A percentile compares a stretch with the other conserved stretches of the same genome.
Evolutionary conservation across 2,329 filamentous ascomycete species (phyloP).

Genomic region (Scorias spongiosa): DNA sequence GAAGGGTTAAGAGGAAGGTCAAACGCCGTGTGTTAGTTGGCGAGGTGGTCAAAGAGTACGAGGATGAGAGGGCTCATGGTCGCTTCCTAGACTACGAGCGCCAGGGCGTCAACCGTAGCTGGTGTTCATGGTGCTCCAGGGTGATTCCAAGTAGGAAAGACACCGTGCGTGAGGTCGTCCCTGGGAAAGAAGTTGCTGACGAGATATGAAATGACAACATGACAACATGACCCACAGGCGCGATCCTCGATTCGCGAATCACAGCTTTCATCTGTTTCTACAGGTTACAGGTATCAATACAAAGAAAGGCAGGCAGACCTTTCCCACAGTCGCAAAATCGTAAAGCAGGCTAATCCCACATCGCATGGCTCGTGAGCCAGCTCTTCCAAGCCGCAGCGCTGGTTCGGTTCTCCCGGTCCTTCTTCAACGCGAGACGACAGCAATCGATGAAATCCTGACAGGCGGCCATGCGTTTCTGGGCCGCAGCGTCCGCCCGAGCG

Average conservation of each 20-base stretch:
- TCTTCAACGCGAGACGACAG: constrained; percentile 24
- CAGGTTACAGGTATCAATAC: too few relatives aligned
- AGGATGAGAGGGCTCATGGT: constrained; percentile 55
- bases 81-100: constrained; percentile 57
- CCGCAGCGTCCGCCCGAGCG: constrained; percentile 22
- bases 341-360: background rate
- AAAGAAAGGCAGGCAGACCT: too few relatives aligned
- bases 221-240: too few relatives aligned
- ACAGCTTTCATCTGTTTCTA: too few relatives aligned
- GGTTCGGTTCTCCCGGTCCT: constrained; percentile 16
- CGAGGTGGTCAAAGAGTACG: constrained; percentile 71
- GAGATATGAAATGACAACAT: too few relatives aligned
- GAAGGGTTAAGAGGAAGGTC: constrained; percentile 74
- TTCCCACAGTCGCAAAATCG: background rate
- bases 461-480: constrained; percentile 16
- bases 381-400: constrained; percentile 17
- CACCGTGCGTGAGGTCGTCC: too few relatives aligned
- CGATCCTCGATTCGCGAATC: too few relatives aligned
- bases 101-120: constrained; percentile 53
- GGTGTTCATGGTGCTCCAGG: constrained; percentile 84
- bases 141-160: constrained; percentile 34
- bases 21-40: constrained; percentile 70
- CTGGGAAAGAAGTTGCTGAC: too few relatives aligned
- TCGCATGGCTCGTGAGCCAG: constrained; percentile 13
- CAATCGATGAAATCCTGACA: constrained; percentile 22